Percentiles rank a stretch among this genome's conserved stretches.
Evolutionary conservation across 169 alveolate species (phyloP).

Genomic region (Plasmodium ovale): DNA sequence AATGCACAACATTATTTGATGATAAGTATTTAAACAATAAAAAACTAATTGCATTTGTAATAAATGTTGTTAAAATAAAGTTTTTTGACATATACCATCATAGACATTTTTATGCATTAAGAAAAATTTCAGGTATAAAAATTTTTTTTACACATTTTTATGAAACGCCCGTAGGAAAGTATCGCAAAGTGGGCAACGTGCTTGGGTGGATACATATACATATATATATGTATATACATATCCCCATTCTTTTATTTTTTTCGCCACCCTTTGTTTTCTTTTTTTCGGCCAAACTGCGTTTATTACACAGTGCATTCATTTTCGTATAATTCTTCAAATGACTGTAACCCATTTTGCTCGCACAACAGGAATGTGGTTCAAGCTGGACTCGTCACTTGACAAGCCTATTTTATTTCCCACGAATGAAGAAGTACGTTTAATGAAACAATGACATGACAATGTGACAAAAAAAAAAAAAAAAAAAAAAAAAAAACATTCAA

Average conservation of each 20-base stretch:
- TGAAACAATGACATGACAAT: too few species aligned
- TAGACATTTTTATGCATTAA: constrained; percentile 71
- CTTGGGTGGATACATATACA: constrained; percentile 10
- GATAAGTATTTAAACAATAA: constrained; percentile 28
- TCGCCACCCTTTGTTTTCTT: too few species aligned
- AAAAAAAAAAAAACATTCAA: constrained; percentile 4
- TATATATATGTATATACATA: too few species aligned
- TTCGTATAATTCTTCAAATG: not conserved
- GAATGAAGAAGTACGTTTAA: constrained; percentile 43
- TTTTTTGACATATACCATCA: constrained; percentile 55
- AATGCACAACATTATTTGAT: constrained; percentile 30
- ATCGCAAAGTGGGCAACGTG: too few species aligned
- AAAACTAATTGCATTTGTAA: constrained; percentile 57
- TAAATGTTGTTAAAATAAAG: constrained; percentile 62
- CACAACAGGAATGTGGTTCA: constrained; percentile 52
- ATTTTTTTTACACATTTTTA: not conserved
- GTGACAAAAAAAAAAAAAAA: not conserved
- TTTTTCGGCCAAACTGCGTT: too few species aligned
- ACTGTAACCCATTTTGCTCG: not conserved
- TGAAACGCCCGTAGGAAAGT: not conserved
- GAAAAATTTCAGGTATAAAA: constrained; percentile 72
- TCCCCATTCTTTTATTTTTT: not conserved
- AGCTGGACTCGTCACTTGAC: constrained; percentile 54
- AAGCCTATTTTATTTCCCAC: constrained; percentile 56
- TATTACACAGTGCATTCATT: not conserved